Conservation (phyloP, 1,139 yeast species). For the Hansenula lynferdii region DNA sequence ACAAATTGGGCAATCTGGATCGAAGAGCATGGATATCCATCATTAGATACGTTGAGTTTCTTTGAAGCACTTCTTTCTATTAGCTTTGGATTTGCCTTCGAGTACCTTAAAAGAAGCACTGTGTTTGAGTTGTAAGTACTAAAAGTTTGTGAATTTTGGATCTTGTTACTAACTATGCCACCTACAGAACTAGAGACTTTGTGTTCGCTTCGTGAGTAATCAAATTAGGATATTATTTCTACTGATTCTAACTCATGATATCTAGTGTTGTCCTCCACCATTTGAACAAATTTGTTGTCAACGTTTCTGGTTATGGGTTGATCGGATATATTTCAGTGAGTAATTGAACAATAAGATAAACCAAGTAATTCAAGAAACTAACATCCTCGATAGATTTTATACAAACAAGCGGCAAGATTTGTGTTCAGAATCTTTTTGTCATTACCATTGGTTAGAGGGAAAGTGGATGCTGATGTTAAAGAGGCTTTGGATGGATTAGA, state of each 20-base stretch:
- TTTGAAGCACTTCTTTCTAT: background rate
- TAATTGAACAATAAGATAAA: too few relatives aligned
- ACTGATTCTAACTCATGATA: background rate
- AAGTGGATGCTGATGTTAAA: slow-evolving; percentile 57
- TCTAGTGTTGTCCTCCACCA: background rate
- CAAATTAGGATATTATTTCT: too few relatives aligned
- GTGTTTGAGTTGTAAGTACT: background rate
- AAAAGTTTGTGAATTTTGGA: background rate
- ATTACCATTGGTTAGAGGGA: slow-evolving; percentile 50
- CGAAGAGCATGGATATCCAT: background rate
- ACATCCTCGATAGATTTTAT: slow-evolving; percentile 10
- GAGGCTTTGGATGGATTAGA: slow-evolving; percentile 48
- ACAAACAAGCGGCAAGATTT: slow-evolving; percentile 15
- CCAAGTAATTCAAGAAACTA: too few relatives aligned
- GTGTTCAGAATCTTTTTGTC: slow-evolving; percentile 34
- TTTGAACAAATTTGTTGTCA: background rate
- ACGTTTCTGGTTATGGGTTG: slow-evolving; percentile 5
- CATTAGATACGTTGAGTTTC: background rate
- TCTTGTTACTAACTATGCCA: background rate
- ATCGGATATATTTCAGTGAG: slow-evolving; percentile 3
- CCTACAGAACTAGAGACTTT: background rate
- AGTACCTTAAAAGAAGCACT: background rate
- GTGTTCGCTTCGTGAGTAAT: background rate
- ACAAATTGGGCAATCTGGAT: slow-evolving; percentile 1
- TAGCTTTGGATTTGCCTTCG: background rate